A percentile compares a stretch with the other conserved stretches of the same genome.
These are phyloP conservation scores for Neofusicoccum sp. DNA, from an alignment of 2,329 filamentous ascomycete genomes.

Conservation along the genomic window DNA sequence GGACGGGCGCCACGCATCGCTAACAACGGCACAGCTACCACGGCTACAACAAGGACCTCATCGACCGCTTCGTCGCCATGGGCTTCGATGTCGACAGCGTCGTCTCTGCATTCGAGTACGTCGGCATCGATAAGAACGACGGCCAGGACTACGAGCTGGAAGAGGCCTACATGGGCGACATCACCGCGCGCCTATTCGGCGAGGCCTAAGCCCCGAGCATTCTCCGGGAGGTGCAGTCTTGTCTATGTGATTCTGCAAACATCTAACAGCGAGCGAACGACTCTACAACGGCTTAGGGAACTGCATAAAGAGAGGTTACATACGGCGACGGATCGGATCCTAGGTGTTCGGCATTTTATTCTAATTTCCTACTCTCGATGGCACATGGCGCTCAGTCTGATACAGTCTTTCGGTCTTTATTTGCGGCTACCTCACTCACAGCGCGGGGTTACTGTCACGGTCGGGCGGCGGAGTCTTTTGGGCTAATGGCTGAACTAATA, in stretches of 20 bases:
- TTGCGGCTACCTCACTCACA: background rate
- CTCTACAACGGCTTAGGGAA: background rate
- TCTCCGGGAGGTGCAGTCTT: background rate
- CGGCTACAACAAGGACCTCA: slow-evolving; percentile 82
- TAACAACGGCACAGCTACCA: slow-evolving; percentile 64
- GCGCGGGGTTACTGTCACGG: background rate
- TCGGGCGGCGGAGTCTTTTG: slow-evolving; percentile 1
- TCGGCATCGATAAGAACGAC: slow-evolving; percentile 77
- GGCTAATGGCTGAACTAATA: background rate
- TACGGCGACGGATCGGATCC: background rate
- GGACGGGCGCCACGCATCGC: background rate
- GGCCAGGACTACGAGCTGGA: slow-evolving; percentile 86
- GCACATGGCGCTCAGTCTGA: background rate
- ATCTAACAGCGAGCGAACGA: background rate
- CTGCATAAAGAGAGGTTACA: slow-evolving; percentile 6
- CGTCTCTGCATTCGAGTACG: slow-evolving; percentile 78
- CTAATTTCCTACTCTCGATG: background rate
- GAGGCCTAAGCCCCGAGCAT: slow-evolving; percentile 59
- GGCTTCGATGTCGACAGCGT: slow-evolving; percentile 88
- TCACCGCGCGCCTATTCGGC: slow-evolving; percentile 81
- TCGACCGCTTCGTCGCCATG: slow-evolving; percentile 86
- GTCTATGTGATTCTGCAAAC: background rate
- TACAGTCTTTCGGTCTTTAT: background rate
- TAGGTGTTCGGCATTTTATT: background rate
- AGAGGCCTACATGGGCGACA: slow-evolving; percentile 86